Evolutionary conservation across 306 rosid species (phyloP), one percentile per base, ranked within the genome.

Genomic region (Canavalia gladiata): DNA sequence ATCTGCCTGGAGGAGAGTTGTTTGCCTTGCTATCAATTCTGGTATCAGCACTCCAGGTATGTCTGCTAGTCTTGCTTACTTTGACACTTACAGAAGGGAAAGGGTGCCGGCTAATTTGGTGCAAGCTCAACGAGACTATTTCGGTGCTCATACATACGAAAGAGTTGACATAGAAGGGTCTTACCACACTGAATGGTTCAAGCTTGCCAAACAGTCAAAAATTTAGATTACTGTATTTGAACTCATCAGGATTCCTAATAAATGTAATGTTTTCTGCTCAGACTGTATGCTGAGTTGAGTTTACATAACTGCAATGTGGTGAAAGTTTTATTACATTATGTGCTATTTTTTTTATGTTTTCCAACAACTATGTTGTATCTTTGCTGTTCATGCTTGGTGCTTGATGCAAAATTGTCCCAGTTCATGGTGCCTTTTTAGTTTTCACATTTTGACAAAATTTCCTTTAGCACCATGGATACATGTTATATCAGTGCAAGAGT

Each of bases 151-250:
- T 82, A 94, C 98, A 28, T 92, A 92, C 69, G 94, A 94, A 85
- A 87, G 97, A 87, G 78, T 76, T 64, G 98, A 92, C 39, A 33
- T 68, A 0, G 94, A 90, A 45, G 97, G 98, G n/a, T 81, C 96
- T 35, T 94, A 87, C 92, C 98, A 94, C 57, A 92, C 98, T 6
- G 97, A 94, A 76, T 94, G 98, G 98, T 94, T 92, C 96, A 92
- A 90, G 93, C 88, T 94, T 50, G 94, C 97, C 31, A 86, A 84
- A 75, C 92, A 87, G 82, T 89, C 87, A 6, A 88, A 77, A 87
- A 68, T 63, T 50, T 92, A 89, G 84, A 81, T 82, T 60, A 52
- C 79, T 72, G 34, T 47, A 71, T 70, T 75, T 5, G 13, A n/a
- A 47, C 58, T 18, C 41, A 18, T 59, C 81, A 13, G 58, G 78